Conservation (phyloP, 805 yeast genomes). For the Ogataea sp. region DNA sequence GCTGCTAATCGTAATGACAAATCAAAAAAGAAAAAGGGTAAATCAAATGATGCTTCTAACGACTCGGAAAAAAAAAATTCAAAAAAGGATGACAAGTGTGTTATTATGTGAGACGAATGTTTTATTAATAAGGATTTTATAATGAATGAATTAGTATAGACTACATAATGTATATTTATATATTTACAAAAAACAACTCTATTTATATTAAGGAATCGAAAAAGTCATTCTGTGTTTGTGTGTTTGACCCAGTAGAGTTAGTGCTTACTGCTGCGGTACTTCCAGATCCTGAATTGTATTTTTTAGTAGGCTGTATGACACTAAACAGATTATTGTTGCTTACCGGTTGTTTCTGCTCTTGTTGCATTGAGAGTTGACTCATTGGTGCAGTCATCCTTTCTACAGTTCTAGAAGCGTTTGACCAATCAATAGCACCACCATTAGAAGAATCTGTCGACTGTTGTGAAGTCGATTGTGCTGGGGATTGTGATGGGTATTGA, state of each 20-base stretch:
- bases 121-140: too few species aligned
- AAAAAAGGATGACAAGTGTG: not conserved
- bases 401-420: not conserved
- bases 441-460: too few species aligned
- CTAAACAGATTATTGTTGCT: slow-evolving; percentile 3
- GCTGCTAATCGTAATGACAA: not conserved
- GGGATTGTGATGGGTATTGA: not conserved
- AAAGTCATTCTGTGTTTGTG: not conserved
- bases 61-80: not conserved
- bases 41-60: not conserved
- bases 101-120: not conserved
- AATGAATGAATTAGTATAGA: too few species aligned
- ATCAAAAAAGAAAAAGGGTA: not conserved
- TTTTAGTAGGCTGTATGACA: slow-evolving; percentile 18
- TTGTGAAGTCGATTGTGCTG: not conserved
- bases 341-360: too few species aligned
- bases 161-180: not conserved
- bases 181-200: not conserved
- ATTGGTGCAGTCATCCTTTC: not conserved
- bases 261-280: too few species aligned
- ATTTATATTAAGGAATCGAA: slow-evolving; percentile 1
- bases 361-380: not conserved
- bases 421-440: not conserved
- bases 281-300: slow-evolving; percentile 3
- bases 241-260: not conserved